Evolutionary conservation across 2,329 filamentous ascomycete species (phyloP), one percentile per base, ranked within the genome.

Genomic region (Epichloe typhina): DNA sequence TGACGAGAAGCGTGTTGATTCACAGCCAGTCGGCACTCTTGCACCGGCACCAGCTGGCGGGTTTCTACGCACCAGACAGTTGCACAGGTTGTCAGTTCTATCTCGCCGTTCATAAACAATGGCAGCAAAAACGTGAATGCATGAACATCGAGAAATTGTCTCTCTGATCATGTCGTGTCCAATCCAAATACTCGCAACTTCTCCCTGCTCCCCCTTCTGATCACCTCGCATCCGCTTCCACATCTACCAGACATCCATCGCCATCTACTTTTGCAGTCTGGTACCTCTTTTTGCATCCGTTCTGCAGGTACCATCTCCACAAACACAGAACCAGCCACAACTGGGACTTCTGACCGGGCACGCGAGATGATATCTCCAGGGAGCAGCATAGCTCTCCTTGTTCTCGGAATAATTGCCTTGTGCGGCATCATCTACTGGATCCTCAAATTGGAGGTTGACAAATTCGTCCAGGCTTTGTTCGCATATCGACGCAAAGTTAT

Each of bases 391-490:
- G 66, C 64, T 23, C 53, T 68, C 44, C 49, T 67, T 4, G 41
- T 69, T 26, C 50, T 69, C 11, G 53, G 58, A 11, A 52, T 71
- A 31, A 55, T 66, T 46, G 41, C 56, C 6, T 49, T 67, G 33
- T 51, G 66, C 41, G 60, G 53, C 17, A 26, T 60, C 17, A 33
- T 70, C 31, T 55, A 52, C 44, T 69, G 59, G 57, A 61, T 61
- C 41, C 55, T 61, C 52, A 63, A 62, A 33, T 54, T 51, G 39
- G 52, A 58, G 39, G 53, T 70, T 46, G 55, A 59, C 41, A 53
- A 49, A 23, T 69, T 68, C 52, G 60, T 63, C 26, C 49, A 57
- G 12, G 58, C 57, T 13, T 56, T 66, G 36, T 53, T 61, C 47
- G 46, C 26, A 3, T 56, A 62, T 47, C 52, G 48, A 44, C 48